Conservation (phyloP, 2,329 filamentous ascomycete species). For the Mycosphaerelloides madeirae region DNA sequence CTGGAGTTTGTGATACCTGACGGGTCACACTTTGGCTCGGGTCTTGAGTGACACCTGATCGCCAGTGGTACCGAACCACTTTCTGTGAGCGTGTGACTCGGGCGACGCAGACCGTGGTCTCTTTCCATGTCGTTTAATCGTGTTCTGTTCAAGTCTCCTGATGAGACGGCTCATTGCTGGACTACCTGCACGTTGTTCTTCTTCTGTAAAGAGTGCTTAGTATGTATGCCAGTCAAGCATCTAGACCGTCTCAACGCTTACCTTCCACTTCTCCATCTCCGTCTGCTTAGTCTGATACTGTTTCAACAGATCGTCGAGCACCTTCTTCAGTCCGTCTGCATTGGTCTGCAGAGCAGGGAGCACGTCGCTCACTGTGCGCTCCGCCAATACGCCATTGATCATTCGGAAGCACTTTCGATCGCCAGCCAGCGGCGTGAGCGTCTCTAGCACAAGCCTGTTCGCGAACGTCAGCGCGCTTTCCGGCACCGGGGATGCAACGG, state of each 20-base stretch:
- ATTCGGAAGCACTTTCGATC: constrained; percentile 97
- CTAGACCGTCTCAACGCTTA: constrained; percentile 40
- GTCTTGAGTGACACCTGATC: too few species aligned
- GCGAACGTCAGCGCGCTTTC: constrained; percentile 1
- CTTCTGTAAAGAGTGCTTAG: constrained; percentile 53
- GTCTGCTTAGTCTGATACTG: constrained; percentile 93
- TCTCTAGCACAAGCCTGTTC: constrained; percentile 84
- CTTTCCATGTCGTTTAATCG: background rate
- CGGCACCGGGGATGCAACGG: constrained; percentile 2
- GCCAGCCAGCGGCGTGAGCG: constrained; percentile 71
- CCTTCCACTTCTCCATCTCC: constrained; percentile 98
- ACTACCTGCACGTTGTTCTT: constrained; percentile 88
- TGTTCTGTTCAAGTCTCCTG: too few species aligned
- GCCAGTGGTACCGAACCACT: too few species aligned
- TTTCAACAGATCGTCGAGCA: constrained; percentile 89
- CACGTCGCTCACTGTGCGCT: constrained; percentile 89
- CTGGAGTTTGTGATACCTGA: too few species aligned
- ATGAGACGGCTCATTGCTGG: constrained; percentile 62
- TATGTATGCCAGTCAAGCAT: constrained; percentile 1
- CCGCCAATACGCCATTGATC: constrained; percentile 94
- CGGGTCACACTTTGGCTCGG: too few species aligned
- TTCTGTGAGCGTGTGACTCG: background rate
- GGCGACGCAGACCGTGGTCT: background rate
- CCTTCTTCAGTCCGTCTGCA: constrained; percentile 87
- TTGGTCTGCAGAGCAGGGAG: constrained; percentile 89